phyloP scores from a whole-genome alignment of 2,329 filamentous ascomycete species.

The Cytospora piceicola region DNA sequence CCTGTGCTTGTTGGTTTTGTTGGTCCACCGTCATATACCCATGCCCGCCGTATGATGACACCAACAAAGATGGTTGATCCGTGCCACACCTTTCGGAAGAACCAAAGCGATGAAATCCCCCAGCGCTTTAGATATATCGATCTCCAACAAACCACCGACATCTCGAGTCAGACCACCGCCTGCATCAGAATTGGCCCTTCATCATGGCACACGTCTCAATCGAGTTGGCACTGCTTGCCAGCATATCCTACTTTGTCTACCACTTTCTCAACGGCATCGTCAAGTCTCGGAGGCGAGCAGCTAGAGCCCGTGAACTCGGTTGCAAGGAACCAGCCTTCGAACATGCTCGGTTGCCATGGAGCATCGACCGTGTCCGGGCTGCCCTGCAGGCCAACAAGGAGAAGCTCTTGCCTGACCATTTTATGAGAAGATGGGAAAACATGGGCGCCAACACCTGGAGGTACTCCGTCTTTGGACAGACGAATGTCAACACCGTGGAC shows the following conservation, averaged over 20 bases:
- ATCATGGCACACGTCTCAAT: conserved; percentile 27
- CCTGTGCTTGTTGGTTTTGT: not conserved
- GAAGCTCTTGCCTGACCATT: conserved; percentile 17
- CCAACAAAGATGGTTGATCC: no score
- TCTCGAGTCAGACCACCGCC: not conserved
- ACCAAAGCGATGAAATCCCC: no score
- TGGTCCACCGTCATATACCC: not conserved
- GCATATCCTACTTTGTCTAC: conserved; percentile 25
- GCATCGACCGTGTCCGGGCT: conserved; percentile 9
- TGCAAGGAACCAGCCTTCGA: conserved; percentile 23
- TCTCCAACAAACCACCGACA: not conserved
- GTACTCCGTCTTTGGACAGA: conserved; percentile 13
- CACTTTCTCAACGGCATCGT: conserved; percentile 11
- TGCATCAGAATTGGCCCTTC: not conserved
- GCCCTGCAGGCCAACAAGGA: conserved; percentile 11
- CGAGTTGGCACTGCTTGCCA: conserved; percentile 13
- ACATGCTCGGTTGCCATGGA: not conserved
- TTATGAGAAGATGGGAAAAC: not conserved
- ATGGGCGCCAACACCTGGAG: conserved; percentile 21
- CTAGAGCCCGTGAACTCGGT: conserved; percentile 16
- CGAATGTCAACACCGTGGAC: conserved; percentile 17
- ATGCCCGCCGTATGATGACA: no score
- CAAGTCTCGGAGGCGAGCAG: conserved; percentile 10
- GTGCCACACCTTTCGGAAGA: no score
- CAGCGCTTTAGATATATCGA: not conserved